A percentile compares a stretch with the other conserved stretches of the same genome.
Conservation (phyloP, 1,139 yeast species). For the Sugiyamaella sp. region DNA sequence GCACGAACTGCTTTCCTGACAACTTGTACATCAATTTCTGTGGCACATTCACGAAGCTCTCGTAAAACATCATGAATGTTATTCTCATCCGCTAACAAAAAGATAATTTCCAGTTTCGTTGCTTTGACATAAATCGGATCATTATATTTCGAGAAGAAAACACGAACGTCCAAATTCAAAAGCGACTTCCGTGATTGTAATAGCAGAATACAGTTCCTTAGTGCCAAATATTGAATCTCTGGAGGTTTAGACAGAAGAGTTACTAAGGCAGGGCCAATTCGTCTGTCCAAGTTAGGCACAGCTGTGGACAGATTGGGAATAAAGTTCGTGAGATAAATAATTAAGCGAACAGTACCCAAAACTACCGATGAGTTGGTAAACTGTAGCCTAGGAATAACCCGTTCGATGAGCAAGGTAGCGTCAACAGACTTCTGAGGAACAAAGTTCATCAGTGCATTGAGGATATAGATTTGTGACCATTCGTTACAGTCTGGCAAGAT, state of each 20-base stretch:
- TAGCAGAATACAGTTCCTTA: constrained; percentile 77
- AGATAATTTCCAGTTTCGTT: constrained; percentile 85
- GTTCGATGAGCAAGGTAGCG: constrained; percentile 67
- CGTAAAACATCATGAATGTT: constrained; percentile 66
- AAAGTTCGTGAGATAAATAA: constrained; percentile 74
- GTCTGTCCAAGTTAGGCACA: constrained; percentile 57
- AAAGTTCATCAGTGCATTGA: constrained; percentile 67
- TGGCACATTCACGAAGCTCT: constrained; percentile 83
- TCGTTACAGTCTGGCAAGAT: constrained; percentile 63
- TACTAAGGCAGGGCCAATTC: constrained; percentile 72
- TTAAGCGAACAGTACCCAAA: constrained; percentile 70
- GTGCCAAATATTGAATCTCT: constrained; percentile 80
- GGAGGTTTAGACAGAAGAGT: constrained; percentile 76
- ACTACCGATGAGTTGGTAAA: constrained; percentile 86
- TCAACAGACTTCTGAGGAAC: constrained; percentile 71
- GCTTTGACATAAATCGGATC: constrained; percentile 90
- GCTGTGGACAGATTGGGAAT: constrained; percentile 47
- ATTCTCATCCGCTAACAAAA: constrained; percentile 67
- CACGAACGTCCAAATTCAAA: constrained; percentile 66
- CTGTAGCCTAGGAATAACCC: constrained; percentile 71
- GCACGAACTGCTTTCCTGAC: constrained; percentile 88
- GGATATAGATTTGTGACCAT: constrained; percentile 77
- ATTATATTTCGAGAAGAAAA: constrained; percentile 79
- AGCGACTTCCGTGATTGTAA: constrained; percentile 68
- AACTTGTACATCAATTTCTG: constrained; percentile 83